Conservation (phyloP, 2,329 filamentous ascomycete genomes). For the Paraphoma sp. region DNA sequence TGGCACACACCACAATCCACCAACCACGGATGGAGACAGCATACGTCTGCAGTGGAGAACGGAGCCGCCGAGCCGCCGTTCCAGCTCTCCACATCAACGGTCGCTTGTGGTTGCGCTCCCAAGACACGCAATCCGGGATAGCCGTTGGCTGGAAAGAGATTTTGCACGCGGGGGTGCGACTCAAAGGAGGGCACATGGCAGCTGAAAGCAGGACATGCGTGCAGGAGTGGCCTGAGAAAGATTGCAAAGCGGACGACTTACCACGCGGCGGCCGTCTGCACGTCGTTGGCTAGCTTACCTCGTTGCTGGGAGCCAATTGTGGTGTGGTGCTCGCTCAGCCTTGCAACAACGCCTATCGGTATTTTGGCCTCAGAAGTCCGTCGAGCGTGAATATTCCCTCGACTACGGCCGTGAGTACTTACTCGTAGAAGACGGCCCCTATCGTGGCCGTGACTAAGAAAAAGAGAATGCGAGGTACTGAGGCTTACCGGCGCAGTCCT, state of each 20-base stretch:
- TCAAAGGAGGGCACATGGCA: neutral
- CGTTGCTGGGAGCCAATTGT: constrained; percentile 4
- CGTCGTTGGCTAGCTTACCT: constrained; percentile 6
- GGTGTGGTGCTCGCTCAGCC: neutral
- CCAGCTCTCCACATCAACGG: neutral
- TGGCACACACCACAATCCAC: too few relatives aligned
- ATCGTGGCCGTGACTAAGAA: constrained; percentile 2
- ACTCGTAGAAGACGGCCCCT: neutral
- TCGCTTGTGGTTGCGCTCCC: neutral
- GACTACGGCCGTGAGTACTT: neutral
- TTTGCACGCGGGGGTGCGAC: neutral
- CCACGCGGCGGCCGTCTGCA: neutral
- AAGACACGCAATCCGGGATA: neutral
- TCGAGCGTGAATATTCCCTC: neutral
- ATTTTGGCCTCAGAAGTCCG: neutral
- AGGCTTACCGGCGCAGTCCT: neutral
- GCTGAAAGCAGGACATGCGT: neutral
- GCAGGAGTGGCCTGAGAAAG: neutral
- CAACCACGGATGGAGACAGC: too few relatives aligned
- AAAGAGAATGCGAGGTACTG: neutral
- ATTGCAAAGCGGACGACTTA: neutral
- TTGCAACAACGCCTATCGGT: neutral
- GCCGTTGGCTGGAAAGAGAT: neutral
- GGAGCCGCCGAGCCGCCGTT: neutral
- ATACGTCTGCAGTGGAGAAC: neutral